Evolutionary conservation across 2,329 filamentous ascomycete genomes (phyloP).

Genomic region (Colletotrichum gloeosporioides): DNA sequence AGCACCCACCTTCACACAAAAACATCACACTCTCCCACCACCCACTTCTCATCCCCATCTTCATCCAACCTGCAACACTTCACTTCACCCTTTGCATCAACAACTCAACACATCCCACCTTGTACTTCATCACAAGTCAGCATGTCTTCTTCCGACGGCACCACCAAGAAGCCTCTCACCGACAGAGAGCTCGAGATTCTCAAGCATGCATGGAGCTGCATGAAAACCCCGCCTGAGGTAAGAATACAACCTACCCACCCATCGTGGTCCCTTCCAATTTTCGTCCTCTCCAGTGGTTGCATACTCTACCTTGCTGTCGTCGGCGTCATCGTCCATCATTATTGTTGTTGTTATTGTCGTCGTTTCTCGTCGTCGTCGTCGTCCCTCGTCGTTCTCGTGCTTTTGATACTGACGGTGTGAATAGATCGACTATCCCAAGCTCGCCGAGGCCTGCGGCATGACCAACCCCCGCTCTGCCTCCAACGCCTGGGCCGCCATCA

Average conservation of each 20-base stretch:
- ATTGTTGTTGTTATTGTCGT: fast-evolving
- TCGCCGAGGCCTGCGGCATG: conserved; percentile 27
- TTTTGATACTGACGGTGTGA: not conserved
- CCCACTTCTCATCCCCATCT: not conserved
- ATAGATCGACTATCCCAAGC: conserved; percentile 29
- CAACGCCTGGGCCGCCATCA: conserved; percentile 29
- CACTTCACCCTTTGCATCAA: not conserved
- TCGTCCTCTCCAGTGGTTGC: not conserved
- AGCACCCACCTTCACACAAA: not conserved
- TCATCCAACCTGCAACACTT: not conserved
- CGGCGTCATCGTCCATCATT: not conserved
- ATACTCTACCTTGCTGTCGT: not conserved
- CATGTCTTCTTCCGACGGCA: not conserved
- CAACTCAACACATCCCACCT: no score
- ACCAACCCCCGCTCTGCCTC: conserved; percentile 26
- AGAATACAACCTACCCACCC: not conserved
- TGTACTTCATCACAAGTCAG: not conserved
- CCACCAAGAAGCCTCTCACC: conserved; percentile 18
- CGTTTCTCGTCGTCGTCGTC: not conserved
- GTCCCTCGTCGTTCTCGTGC: not conserved
- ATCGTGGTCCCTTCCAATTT: no score
- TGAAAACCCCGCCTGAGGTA: conserved; percentile 30
- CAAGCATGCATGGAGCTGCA: conserved; percentile 27
- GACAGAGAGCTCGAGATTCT: conserved; percentile 29
- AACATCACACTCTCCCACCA: not conserved